Evolutionary conservation across 2,329 filamentous ascomycete species (phyloP).

Genomic region (Phaeosphaeriaceae sp.): DNA sequence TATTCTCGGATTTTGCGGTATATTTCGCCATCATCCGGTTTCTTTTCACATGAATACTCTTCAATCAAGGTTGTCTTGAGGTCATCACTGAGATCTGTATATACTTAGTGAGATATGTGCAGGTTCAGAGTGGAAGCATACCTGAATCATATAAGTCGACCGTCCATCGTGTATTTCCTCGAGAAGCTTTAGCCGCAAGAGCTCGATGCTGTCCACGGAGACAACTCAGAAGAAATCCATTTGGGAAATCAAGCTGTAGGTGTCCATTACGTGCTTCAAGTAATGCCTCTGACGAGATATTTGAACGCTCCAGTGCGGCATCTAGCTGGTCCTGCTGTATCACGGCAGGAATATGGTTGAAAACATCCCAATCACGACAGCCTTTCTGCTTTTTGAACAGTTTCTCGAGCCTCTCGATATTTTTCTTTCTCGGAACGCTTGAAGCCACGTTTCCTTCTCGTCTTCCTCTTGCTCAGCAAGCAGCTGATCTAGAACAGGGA

Average conservation of each 20-base stretch:
- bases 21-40: slow-evolving; percentile 15
- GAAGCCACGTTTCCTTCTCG: too few species aligned
- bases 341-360: background rate
- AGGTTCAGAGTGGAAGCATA: background rate
- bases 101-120: slow-evolving; percentile 1
- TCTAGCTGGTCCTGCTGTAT: slow-evolving; percentile 2
- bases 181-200: background rate
- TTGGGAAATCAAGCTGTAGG: background rate
- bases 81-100: slow-evolving; percentile 6
- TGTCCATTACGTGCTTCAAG: background rate
- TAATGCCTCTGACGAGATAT: slow-evolving; percentile 1
- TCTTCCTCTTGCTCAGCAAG: slow-evolving; percentile 38
- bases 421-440: background rate
- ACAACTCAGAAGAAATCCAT: background rate
- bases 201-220: background rate
- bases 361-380: slow-evolving; percentile 1
- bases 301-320: background rate
- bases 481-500: slow-evolving; percentile 26
- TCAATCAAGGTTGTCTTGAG: slow-evolving; percentile 10
- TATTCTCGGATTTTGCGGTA: slow-evolving; percentile 28
- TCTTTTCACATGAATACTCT: slow-evolving; percentile 13
- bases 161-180: background rate
- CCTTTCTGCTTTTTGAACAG: slow-evolving; percentile 2
- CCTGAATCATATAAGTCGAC: slow-evolving; percentile 8
- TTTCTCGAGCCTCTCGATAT: slow-evolving; percentile 6